Evolutionary conservation across 371 early-diverging fungal genomes (phyloP), one percentile per base, ranked within the genome.

Genomic region (Batrachochytrium dendrobatidis): DNA sequence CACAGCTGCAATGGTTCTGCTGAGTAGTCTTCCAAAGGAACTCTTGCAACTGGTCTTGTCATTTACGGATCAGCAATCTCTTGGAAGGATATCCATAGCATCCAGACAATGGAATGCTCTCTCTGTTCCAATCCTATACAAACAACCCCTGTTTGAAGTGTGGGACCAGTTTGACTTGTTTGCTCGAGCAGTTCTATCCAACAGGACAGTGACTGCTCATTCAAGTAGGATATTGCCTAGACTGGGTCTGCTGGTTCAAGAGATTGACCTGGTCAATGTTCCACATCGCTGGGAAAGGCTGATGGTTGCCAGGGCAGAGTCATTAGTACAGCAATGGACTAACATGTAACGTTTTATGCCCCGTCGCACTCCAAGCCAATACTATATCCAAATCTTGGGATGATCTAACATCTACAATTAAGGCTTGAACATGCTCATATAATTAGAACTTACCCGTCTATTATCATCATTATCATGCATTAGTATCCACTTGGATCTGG

Each of bases 201-300:
- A 12, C n/a, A n/a, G 15, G 39, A n/a, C 39, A n/a, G n/a, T n/a
- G n/a, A n/a, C n/a, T n/a, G n/a, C n/a, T n/a, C n/a, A n/a, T n/a
- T n/a, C n/a, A n/a, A n/a, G n/a, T n/a, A n/a, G n/a, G n/a, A n/a
- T n/a, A n/a, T n/a, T n/a, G n/a, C n/a, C n/a, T n/a, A n/a, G n/a
- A n/a, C 39, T 39, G 15, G 39, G 39, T n/a, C 12, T 12, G 15
- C 39, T 39, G 15, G 39, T 39, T 12, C 39, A n/a, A 15, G 15
- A 39, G 12, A 12, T 39, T 12, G 39, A 39, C 39, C 39, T 39
- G n/a, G 12, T 12, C 39, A 39, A n/a, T 39, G 39, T 39, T 12
- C 39, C 39, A n/a, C 39, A 39, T 39, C 39, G 39, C n/a, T 39
- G 39, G 39, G 39, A 39, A 12, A 39, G n/a, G 39, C 39, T 39